Base-by-base conservation (phyloP, 2,329 filamentous ascomycete genomes). In the Metarhizium sp. region DNA sequence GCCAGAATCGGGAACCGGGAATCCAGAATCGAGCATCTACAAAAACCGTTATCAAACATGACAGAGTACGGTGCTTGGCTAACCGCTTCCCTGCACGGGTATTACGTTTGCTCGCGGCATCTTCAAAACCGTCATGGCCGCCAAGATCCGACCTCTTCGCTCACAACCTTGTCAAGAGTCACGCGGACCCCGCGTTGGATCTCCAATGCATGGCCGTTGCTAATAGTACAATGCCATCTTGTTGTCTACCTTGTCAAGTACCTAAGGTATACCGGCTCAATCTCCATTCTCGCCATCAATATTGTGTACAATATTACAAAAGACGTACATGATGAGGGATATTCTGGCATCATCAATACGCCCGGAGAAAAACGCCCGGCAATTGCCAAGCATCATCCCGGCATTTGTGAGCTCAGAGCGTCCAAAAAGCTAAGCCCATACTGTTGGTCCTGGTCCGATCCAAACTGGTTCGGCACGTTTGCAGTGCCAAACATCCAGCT, bases 351-450 rank as follows among this genome's bases (percentile, higher is more conserved):
- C 8, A 6, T 11, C 42, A 20, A 10, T 18, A 4, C 14, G n/a
- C n/a, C 6, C 16, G 3, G 6, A 2, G 7, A 11, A 7, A 42
- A 6, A 14, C 0, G n/a, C 8, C 40, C 3, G n/a, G n/a, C 14
- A 51, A 51, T 43, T 20, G 11, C 13, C 40, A 13, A 38, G 4
- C 30, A 40, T 53, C 34, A 58, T 16, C 55, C 57, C 2, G 64
- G 63, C 64, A 66, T 65, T 40, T 64, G 62, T 16, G 63, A 65
- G 32, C 64, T 63, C 30, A 66, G 52, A 8, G 60, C 58, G 29
- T 64, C 64, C 48, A 66, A 53, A 32, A 66, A 59, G 52, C 57
- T 62, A 8, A 64, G 57, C 32, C 59, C 59, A 47, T 59, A 61
- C 52, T 57, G 52, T 34, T 63, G 61, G 13, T 65, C 63, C 46